Evolutionary conservation across 2,329 filamentous ascomycete species (phyloP).

Genomic region (Didymella lethalis): DNA sequence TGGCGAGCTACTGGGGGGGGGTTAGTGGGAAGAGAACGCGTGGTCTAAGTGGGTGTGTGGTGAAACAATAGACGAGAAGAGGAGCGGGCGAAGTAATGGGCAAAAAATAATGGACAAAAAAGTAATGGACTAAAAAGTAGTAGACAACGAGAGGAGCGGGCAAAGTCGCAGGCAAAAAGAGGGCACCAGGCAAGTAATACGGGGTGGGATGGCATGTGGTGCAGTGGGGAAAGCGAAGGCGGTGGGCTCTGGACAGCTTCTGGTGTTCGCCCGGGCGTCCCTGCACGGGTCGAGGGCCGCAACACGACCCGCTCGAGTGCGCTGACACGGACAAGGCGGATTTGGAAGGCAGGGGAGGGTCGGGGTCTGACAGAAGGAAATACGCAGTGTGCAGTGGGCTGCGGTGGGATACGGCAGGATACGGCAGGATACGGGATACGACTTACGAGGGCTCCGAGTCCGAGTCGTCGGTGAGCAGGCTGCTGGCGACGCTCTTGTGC

Average conservation of each 20-base stretch:
- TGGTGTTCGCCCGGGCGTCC: slow-evolving; percentile 27
- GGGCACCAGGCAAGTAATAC: slow-evolving; percentile 15
- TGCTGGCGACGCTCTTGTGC: slow-evolving; percentile 57
- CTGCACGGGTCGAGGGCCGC: slow-evolving; percentile 4
- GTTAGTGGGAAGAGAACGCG: slow-evolving; percentile 36
- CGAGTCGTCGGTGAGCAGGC: slow-evolving; percentile 60
- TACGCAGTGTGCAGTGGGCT: neutral
- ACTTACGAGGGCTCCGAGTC: slow-evolving; percentile 59
- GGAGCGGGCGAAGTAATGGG: no score
- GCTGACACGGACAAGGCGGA: slow-evolving; percentile 10
- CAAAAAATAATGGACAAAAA: no score
- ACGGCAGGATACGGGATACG: slow-evolving; percentile 25
- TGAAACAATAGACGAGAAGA: slow-evolving; percentile 7
- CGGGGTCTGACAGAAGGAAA: neutral
- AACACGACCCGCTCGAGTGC: neutral
- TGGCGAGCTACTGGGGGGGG: slow-evolving; percentile 35
- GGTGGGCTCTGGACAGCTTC: slow-evolving; percentile 26
- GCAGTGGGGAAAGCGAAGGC: slow-evolving; percentile 34
- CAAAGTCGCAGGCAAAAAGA: no score
- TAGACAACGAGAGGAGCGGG: no score
- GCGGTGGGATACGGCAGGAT: no score
- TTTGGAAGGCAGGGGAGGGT: neutral
- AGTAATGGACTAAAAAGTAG: no score
- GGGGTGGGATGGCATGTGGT: slow-evolving; percentile 18
- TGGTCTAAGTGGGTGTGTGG: slow-evolving; percentile 24